Evolutionary conservation across 192 early-diverging fungal species (phyloP).

Genomic region (Entrophospora sp.): DNA sequence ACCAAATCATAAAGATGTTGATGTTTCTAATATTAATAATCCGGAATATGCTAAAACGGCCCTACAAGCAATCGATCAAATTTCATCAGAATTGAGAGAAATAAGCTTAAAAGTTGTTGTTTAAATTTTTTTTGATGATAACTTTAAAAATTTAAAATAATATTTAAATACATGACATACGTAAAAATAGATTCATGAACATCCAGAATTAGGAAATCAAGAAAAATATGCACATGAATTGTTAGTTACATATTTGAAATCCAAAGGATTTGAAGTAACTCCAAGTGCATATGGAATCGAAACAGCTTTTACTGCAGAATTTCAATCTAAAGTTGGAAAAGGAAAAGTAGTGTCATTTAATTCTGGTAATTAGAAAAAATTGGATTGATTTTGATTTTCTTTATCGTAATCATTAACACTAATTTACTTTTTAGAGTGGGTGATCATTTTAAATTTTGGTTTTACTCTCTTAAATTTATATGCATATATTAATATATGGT

Average conservation of each 20-base stretch:
- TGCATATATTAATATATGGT: neutral
- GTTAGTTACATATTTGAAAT: conserved; percentile 56
- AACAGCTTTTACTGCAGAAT: conserved; percentile 71
- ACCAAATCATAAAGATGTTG: too few species aligned
- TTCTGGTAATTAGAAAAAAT: neutral
- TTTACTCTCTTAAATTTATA: too few species aligned
- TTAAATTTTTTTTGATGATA: too few species aligned
- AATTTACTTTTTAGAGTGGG: too few species aligned
- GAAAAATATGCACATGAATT: conserved; percentile 52
- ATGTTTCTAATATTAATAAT: too few species aligned
- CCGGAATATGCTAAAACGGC: conserved; percentile 24
- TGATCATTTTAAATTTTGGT: too few species aligned
- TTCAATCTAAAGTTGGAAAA: conserved; percentile 29
- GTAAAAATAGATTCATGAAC: conserved; percentile 51
- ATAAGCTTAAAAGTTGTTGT: conserved; percentile 36
- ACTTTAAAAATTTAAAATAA: too few species aligned
- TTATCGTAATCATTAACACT: too few species aligned
- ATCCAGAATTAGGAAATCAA: conserved; percentile 47
- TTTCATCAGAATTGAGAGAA: conserved; percentile 30
- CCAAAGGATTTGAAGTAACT: conserved; percentile 53
- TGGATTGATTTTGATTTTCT: neutral
- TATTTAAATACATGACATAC: too few species aligned
- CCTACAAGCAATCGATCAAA: conserved; percentile 27
- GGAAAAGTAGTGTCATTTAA: conserved; percentile 9
- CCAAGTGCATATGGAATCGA: conserved; percentile 50